A percentile compares a stretch with the other conserved stretches of the same genome.
Evolutionary conservation across 805 yeast genomes (phyloP).

Genomic region (Myxozyma neotropica): DNA sequence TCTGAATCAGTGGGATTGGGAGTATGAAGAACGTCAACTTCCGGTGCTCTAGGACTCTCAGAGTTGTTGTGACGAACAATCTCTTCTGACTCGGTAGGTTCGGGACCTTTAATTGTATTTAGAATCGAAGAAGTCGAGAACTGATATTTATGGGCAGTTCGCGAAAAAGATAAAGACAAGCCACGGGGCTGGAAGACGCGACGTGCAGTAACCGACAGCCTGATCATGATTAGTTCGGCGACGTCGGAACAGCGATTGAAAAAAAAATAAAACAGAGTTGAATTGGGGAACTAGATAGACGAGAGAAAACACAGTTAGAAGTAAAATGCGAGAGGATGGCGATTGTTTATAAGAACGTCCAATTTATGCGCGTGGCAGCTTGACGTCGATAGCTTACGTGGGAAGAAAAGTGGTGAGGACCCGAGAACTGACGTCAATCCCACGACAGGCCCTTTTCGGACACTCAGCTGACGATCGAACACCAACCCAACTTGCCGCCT

Average conservation of each 20-base stretch:
- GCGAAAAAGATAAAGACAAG: background rate
- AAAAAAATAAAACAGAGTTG: background rate
- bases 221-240: background rate
- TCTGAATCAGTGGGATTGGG: conserved; percentile 10
- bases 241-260: background rate
- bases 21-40: background rate
- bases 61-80: background rate
- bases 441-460: background rate
- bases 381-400: background rate
- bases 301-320: background rate
- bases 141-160: background rate
- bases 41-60: conserved; percentile 2
- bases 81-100: conserved; percentile 10
- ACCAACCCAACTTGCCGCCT: background rate
- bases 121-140: background rate
- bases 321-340: background rate
- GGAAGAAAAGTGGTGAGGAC: too few relatives aligned
- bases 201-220: background rate
- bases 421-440: background rate
- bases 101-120: background rate
- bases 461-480: background rate
- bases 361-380: background rate
- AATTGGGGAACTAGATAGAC: background rate
- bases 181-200: background rate
- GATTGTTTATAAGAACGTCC: background rate